Evolutionary conservation across 768 basidiomycete genomes (phyloP), one percentile per base, ranked within the genome.

Genomic region (Collybiopsis luxurians): DNA sequence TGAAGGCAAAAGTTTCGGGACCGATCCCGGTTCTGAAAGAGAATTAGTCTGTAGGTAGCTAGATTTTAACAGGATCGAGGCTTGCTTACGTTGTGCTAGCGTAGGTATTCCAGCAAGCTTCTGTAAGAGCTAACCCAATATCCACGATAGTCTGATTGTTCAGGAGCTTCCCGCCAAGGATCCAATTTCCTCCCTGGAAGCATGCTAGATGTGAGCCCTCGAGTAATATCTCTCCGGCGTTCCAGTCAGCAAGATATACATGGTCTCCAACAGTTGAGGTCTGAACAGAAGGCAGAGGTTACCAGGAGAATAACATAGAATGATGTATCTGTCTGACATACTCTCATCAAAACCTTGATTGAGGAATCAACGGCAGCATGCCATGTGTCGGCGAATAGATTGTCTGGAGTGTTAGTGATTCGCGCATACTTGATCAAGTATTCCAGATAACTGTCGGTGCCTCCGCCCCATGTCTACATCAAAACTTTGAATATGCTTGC

Each of bases 61-160:
- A 1, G 21, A 31, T 40, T 38, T 21, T 36, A 46, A 19, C 11
- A 6, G n/a, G 48, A 24, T 30, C 43, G 7, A 15, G 9, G 26
- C 19, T n/a, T 10, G 67, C 82, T 53, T 64, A 89, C 87, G 78
- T 76, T 23, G 86, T 86, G 60, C 86, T 78, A 4, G 85, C 81
- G 63, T 92, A 91, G 0, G 89, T 90, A 66, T 91, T 90, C 85
- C 88, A 88, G 73, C 90, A 91, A 9, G 79, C 84, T 39, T 92
- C 89, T 13, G 80, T 80, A 7, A 91, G 73, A 31, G 79, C 60
- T 31, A 91, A 75, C 2, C 77, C 90, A 40, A 79, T 71, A 42
- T 85, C 63, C 55, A 90, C 77, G 59, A 91, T 86, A 0, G 89
- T 87, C 26, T 84, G 70, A 58, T 91, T 90, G 67, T 89, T 83